Evolutionary conservation across 2,329 filamentous ascomycete species (phyloP), one percentile per base, ranked within the genome.

Genomic region (Ceratocystis eucalypticola): DNA sequence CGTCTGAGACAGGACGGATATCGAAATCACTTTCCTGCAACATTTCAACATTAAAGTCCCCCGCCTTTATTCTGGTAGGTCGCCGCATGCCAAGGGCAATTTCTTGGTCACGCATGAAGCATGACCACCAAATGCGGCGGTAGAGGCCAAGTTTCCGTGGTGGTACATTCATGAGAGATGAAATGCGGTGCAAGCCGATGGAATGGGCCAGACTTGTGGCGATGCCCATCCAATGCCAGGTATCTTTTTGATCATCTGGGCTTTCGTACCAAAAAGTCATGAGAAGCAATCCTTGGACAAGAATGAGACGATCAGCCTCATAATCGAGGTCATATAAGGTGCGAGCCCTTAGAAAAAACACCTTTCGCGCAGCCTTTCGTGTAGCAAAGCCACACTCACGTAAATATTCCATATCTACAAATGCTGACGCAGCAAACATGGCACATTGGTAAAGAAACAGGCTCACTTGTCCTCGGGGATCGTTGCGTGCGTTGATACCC

Each of bases 241-340:
- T 96, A 74, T 96, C 93, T 75, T 96, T 96, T 74, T 96, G 91
- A 74, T 96, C 93, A 76, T 96, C 91, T 0, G 92, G 92, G 12
- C 91, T 96, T 76, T 96, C 92, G 74, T 96, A 96, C 88, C 93
- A 97, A 75, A 96, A 96, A 2, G 92, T 96, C 88, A 96, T 92
- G 68, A 96, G 81, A 28, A 96, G 80, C 25, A 96, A 80, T 3
- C 89, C 88, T 76, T 96, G 93, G 17, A 96, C 91, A 28, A 96
- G 82, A 22, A 91, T 85, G 67, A 96, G 87, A 64, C 92, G 88
- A 74, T 96, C 92, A 57, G 86, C 84, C 76, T 97, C 93, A 75
- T 95, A 96, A 75, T 97, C 93, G 70, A 96, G 95, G 74, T 96
- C 92, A 76, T 96, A 96, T 20, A 97, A 80, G 2, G 94, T 88